Evolutionary conservation across 768 basidiomycete species (phyloP).

Genomic region (Xerocomus potaroensis): DNA sequence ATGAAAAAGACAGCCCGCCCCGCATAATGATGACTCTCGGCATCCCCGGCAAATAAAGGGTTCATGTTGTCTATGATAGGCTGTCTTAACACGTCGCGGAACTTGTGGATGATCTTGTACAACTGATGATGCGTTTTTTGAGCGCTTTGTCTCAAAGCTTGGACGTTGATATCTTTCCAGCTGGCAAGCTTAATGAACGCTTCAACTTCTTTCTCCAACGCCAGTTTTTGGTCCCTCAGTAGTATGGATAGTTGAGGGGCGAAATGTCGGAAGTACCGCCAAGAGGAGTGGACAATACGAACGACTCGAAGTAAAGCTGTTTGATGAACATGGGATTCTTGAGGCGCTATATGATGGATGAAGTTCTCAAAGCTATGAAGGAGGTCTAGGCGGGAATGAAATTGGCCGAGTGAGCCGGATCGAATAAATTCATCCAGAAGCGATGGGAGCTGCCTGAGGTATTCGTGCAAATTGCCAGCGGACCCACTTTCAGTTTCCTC

Average conservation of each 20-base stretch:
- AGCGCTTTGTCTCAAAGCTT: conserved; percentile 89
- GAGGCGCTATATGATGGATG: conserved; percentile 33
- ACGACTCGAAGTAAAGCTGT: conserved; percentile 45
- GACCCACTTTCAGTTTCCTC: conserved; percentile 35
- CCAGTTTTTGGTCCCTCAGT: conserved; percentile 52
- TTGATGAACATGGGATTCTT: conserved; percentile 28
- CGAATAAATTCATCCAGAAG: conserved; percentile 79
- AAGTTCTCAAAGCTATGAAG: conserved; percentile 64
- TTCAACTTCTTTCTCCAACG: conserved; percentile 75
- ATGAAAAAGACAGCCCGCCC: conserved; percentile 11
- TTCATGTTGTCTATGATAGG: conserved; percentile 47
- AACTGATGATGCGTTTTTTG: conserved; percentile 86
- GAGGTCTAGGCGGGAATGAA: conserved; percentile 58
- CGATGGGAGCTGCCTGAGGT: conserved; percentile 64
- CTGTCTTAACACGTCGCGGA: conserved; percentile 82
- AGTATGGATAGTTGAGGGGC: conserved; percentile 39
- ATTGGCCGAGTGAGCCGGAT: conserved; percentile 81
- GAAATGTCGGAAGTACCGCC: conserved; percentile 63
- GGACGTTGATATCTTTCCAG: conserved; percentile 97
- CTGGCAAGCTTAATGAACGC: conserved; percentile 92
- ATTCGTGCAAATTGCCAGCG: conserved; percentile 37
- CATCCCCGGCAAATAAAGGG: conserved; percentile 33
- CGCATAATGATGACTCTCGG: conserved; percentile 27
- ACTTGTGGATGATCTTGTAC: conserved; percentile 87
- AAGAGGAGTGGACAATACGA: conserved; percentile 57